Evolutionary conservation across 2,329 filamentous ascomycete species (phyloP).

Genomic region (Botrytis deweyae): DNA sequence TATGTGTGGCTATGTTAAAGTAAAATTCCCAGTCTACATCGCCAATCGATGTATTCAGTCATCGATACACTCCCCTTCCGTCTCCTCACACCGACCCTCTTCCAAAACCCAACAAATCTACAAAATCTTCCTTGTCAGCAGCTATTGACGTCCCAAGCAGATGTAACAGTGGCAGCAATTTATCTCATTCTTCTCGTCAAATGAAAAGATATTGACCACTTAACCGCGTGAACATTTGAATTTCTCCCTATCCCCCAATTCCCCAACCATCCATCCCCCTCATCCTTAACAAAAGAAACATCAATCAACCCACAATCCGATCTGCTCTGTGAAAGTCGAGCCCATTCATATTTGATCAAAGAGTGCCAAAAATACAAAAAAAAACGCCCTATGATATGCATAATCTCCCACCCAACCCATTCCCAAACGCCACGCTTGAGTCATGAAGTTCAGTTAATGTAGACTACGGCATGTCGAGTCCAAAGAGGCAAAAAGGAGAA

Average conservation of each 20-base stretch:
- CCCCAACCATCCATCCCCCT: neutral
- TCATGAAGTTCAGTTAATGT: constrained; percentile 11
- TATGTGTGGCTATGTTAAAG: neutral
- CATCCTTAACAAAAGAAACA: neutral
- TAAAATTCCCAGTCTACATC: neutral
- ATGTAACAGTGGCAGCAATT: constrained; percentile 1
- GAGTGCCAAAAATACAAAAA: neutral
- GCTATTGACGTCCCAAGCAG: neutral
- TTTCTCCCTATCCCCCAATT: neutral
- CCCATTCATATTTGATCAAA: constrained; percentile 3
- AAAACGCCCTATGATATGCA: constrained; percentile 17
- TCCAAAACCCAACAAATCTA: neutral
- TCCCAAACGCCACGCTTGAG: constrained; percentile 19
- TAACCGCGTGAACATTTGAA: neutral
- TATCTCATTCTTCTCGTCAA: neutral
- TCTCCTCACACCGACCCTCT: neutral
- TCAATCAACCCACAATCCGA: neutral
- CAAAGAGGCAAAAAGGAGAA: neutral
- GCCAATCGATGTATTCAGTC: neutral
- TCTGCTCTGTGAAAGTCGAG: neutral
- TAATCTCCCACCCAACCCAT: neutral
- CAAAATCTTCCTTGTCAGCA: neutral
- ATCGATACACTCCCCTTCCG: neutral
- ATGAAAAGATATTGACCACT: neutral
- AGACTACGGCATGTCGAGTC: neutral